Evolutionary conservation across 805 yeast species (phyloP).

Genomic region (Debaryomyces prosopidis): DNA sequence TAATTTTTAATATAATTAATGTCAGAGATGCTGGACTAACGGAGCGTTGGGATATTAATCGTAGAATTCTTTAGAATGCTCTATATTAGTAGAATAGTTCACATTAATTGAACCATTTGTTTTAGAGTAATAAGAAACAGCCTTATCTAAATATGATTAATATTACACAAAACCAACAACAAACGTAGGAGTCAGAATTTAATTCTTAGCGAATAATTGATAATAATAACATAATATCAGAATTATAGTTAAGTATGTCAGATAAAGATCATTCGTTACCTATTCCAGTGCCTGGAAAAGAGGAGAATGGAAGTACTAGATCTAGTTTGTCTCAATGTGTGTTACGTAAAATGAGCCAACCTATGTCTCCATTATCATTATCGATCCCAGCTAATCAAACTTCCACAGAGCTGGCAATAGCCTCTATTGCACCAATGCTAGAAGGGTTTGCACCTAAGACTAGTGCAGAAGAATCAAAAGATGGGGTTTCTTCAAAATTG

Average conservation of each 20-base stretch:
- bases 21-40: conserved; percentile 47
- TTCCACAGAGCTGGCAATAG: conserved; percentile 60
- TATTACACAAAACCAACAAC: neutral
- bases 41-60: conserved; percentile 55
- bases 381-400: conserved; percentile 14
- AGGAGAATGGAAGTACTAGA: neutral
- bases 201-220: no score
- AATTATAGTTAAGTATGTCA: neutral
- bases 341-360: conserved; percentile 22
- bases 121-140: neutral
- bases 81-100: neutral
- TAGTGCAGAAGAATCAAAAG: conserved; percentile 28
- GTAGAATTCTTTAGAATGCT: neutral
- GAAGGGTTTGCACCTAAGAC: conserved; percentile 75
- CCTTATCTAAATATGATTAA: neutral
- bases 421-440: conserved; percentile 76
- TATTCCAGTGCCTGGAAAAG: neutral
- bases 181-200: neutral
- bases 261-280: neutral
- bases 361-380: conserved; percentile 35
- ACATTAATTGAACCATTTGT: neutral
- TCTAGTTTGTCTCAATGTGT: neutral
- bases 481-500: conserved; percentile 15
- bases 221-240: no score
- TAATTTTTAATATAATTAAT: conserved; percentile 5